phyloP scores from a whole-genome alignment of 2,329 filamentous ascomycete genomes.

The Cladosporium colombiae region DNA sequence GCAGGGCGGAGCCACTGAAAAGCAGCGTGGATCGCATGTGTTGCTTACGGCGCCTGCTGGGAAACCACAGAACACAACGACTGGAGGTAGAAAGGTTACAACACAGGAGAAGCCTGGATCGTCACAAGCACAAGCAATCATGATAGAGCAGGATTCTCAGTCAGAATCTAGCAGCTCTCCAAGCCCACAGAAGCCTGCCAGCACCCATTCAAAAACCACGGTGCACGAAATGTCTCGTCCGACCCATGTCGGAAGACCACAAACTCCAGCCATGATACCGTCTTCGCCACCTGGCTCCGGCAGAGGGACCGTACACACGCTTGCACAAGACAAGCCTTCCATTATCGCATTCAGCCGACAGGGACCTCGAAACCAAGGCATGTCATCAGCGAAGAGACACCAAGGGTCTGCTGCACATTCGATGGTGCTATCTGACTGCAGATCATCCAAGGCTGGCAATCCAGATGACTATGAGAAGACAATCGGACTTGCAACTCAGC shows the following conservation, averaged over 20 bases:
- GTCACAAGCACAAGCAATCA: slow-evolving; percentile 8
- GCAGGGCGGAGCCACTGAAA: background rate
- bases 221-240: no score
- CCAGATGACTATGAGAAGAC: background rate
- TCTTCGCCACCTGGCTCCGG: slow-evolving; percentile 6
- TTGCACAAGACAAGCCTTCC: slow-evolving; percentile 24
- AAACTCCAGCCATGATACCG: background rate
- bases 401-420: background rate
- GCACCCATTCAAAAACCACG: background rate
- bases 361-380: slow-evolving; percentile 38
- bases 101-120: background rate
- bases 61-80: background rate
- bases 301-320: background rate
- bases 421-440: background rate
- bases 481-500: background rate
- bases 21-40: background rate
- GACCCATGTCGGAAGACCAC: background rate
- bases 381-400: background rate
- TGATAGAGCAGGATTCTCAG: background rate
- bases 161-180: background rate
- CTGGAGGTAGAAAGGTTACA: background rate
- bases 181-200: background rate
- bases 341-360: slow-evolving; percentile 32
- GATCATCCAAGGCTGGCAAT: background rate
- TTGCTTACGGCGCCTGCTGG: background rate